A percentile compares a stretch with the other conserved stretches of the same genome.
These are phyloP conservation scores for Medicago ruthenica DNA, from an alignment of 306 rosid species.

Conservation along the genomic window DNA sequence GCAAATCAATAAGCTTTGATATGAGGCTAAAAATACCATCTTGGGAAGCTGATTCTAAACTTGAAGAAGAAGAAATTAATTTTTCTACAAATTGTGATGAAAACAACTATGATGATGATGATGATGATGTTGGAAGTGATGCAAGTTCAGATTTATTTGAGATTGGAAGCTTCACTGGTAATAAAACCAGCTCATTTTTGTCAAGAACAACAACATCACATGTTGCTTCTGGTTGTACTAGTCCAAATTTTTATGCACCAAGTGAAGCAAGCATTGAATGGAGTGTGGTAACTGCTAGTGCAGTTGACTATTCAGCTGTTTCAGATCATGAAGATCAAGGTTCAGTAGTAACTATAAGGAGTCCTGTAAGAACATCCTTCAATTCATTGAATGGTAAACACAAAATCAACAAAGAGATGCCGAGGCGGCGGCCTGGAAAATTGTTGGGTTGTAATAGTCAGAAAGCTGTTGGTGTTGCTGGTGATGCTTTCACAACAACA, in stretches of 20 bases:
- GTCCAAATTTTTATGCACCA: conserved; percentile 86
- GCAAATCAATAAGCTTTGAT: conserved; percentile 67
- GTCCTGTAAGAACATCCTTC: conserved; percentile 47
- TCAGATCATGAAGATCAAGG: conserved; percentile 77
- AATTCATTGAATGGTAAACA: conserved; percentile 43
- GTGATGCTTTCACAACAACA: conserved; percentile 52
- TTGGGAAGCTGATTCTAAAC: conserved; percentile 48
- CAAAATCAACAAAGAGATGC: conserved; percentile 47
- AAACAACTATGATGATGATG: background rate
- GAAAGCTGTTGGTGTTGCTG: conserved; percentile 74
- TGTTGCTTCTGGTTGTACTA: conserved; percentile 56
- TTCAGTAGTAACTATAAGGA: conserved; percentile 47
- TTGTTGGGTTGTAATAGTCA: conserved; percentile 80
- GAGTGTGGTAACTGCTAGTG: conserved; percentile 94
- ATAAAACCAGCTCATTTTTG: conserved; percentile 55
- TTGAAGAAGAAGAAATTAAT: conserved; percentile 53
- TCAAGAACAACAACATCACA: conserved; percentile 53
- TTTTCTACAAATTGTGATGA: conserved; percentile 45
- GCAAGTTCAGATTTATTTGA: conserved; percentile 96
- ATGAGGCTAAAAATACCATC: conserved; percentile 55
- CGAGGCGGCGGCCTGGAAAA: conserved; percentile 46
- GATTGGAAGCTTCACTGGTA: conserved; percentile 73
- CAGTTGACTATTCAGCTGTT: conserved; percentile 69
- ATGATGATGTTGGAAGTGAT: conserved; percentile 77
- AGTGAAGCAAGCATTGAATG: conserved; percentile 96